phyloP scores from a whole-genome alignment of 2,329 filamentous ascomycete species.

The Fusarium falciforme region DNA sequence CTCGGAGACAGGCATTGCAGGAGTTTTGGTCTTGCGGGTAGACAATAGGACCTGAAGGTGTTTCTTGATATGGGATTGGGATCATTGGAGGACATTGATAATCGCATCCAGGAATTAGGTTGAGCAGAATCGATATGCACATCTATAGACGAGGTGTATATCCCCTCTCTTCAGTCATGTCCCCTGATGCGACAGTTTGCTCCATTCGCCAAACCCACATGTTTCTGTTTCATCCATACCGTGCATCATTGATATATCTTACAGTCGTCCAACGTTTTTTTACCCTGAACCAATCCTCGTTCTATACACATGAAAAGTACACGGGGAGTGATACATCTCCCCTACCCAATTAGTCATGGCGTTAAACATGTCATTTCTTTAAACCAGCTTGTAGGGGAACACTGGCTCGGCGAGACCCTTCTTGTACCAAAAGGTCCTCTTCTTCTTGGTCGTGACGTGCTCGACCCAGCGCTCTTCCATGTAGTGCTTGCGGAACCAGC shows the following conservation, averaged over 20 bases:
- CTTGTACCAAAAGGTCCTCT: constrained; percentile 85
- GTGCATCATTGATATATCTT: constrained; percentile 19
- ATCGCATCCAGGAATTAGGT: constrained; percentile 1
- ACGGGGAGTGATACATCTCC: not conserved
- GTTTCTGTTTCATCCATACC: constrained; percentile 3
- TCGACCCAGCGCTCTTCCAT: constrained; percentile 90
- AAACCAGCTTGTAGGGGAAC: constrained; percentile 66
- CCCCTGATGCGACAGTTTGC: constrained; percentile 4
- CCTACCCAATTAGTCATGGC: not conserved
- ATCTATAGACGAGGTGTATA: constrained; percentile 22
- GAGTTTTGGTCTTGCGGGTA: constrained; percentile 44
- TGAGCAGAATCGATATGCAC: constrained; percentile 18
- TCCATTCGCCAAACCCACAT: constrained; percentile 22
- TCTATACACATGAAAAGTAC: not conserved
- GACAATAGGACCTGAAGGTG: constrained; percentile 15
- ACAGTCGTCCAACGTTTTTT: constrained; percentile 11
- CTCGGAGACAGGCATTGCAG: constrained; percentile 34
- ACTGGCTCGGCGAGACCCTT: constrained; percentile 80
- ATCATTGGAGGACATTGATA: not conserved
- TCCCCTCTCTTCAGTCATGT: constrained; percentile 8
- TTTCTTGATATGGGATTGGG: constrained; percentile 21
- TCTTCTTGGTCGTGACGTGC: constrained; percentile 87
- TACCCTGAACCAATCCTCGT: not conserved
- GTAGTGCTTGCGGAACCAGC: constrained; percentile 79
- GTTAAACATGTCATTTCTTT: not conserved